Percentiles rank a stretch among this genome's conserved stretches.
Conservation (phyloP, 495 filamentous ascomycete species). For the Aspergillus nanangensis region DNA sequence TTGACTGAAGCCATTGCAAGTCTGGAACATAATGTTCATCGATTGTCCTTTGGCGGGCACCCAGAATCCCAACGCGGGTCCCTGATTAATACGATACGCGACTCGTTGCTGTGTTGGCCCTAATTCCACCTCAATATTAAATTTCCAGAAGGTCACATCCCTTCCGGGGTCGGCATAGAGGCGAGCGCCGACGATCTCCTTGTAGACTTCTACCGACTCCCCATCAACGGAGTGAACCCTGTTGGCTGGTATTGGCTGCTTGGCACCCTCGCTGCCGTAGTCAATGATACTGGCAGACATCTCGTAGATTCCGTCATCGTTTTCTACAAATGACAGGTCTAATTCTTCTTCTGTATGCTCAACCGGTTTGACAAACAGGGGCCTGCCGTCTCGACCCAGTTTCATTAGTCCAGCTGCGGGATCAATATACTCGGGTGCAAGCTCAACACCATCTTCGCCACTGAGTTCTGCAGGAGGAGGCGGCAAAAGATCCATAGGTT, state of each 20-base stretch:
- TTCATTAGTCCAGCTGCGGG: constrained; percentile 85
- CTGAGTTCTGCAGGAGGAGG: constrained; percentile 70
- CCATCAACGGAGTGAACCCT: constrained; percentile 53
- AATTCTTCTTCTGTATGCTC: constrained; percentile 68
- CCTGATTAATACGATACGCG: constrained; percentile 92
- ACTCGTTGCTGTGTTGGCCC: constrained; percentile 70
- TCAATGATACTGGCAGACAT: constrained; percentile 40
- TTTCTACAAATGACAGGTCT: constrained; percentile 72
- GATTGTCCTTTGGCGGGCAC: constrained; percentile 78
- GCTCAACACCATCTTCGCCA: constrained; percentile 52
- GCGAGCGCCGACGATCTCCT: constrained; percentile 74
- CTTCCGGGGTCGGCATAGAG: constrained; percentile 80
- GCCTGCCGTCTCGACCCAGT: constrained; percentile 71
- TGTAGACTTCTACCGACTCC: constrained; percentile 69
- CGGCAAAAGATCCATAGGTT: constrained; percentile 78
- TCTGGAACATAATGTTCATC: constrained; percentile 99
- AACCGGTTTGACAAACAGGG: constrained; percentile 80
- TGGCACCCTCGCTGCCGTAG: constrained; percentile 30
- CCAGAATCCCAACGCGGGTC: constrained; percentile 89
- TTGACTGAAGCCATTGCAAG: constrained; percentile 90
- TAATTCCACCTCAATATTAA: constrained; percentile 90
- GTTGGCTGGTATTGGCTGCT: constrained; percentile 38
- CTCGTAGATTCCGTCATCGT: constrained; percentile 79
- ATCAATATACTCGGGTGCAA: constrained; percentile 80
- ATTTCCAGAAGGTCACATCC: constrained; percentile 94